Base-by-base conservation (phyloP, 2,329 filamentous ascomycete genomes). In the Ophiognomonia clavigignenti-juglandacearum region DNA sequence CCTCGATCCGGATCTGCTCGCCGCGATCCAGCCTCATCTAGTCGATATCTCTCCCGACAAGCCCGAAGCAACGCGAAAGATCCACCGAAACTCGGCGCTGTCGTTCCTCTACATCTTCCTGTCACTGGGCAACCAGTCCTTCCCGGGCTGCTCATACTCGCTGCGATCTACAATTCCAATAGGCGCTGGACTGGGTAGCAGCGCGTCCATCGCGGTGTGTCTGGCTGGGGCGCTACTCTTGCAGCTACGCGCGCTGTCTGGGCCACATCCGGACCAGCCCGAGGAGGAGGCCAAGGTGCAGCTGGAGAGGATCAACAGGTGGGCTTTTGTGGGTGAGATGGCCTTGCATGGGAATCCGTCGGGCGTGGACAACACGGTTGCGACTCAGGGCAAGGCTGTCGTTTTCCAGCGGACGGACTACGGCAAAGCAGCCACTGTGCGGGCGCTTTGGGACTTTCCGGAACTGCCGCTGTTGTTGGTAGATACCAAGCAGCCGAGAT, bases 281-380 rank as follows among this genome's bases (percentile, higher is more conserved):
- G 69, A 82, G 1, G 83, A 89, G 45, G 93, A 98, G 68, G 88
- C 88, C n/a, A 83, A 87, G 50, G 68, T 90, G 36, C 92, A 98
- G 63, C 78, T 97, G 24, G 91, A 97, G 69, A 83, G 92, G 54
- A 96, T 98, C 69, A 98, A 98, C 66, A 80, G 87, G 52, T 98
- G 95, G 93, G 91, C 93, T 0, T 97, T 96, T 65, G 93, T 98
- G 1, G 86, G 86, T 20, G 93, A 98, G 65, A 86, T 97, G 82
- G 93, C 90, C 67, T 96, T 97, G 53, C 93, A 98, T 62, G 93
- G 92, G 31, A 97, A 95, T 61, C 93, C 93, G 1, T 96, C 89
- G 0, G 93, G 93, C 0, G 88, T 98, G 36, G 93, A 98, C 68
- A 98, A 98, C 66, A 98, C 93, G 3, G 92, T 98, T 23, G 79